phyloP scores from a whole-genome alignment of 2,329 filamentous ascomycete genomes.

The Colletotrichum chlorophyti region DNA sequence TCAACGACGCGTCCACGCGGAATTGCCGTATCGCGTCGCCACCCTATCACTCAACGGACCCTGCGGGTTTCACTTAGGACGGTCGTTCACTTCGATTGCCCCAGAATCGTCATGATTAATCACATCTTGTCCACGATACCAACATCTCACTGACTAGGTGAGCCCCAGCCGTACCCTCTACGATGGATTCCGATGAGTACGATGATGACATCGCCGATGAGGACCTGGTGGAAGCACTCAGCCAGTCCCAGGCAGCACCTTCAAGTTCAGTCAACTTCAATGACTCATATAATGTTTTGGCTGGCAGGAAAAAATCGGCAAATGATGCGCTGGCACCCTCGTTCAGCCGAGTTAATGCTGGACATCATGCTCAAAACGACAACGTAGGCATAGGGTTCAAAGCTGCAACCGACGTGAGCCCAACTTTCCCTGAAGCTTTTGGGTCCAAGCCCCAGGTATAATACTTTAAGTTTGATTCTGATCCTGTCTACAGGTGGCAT shows the following conservation, averaged over 20 bases:
- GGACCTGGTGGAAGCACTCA: constrained; percentile 67
- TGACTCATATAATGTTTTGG: not conserved
- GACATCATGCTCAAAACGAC: not conserved
- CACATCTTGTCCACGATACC: not conserved
- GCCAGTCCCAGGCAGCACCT: constrained; percentile 44
- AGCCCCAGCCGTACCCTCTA: not conserved
- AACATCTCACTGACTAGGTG: not conserved
- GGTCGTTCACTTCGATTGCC: not conserved
- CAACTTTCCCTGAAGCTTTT: not conserved
- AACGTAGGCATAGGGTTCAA: not conserved
- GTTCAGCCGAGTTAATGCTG: not conserved
- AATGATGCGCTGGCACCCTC: not conserved
- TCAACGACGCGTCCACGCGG: constrained; percentile 26
- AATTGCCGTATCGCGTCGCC: not conserved
- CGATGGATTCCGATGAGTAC: constrained; percentile 67
- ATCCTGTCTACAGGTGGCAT: not conserved
- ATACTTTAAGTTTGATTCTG: not conserved
- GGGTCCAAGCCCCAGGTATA: too few relatives aligned
- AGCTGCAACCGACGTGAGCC: constrained; percentile 1
- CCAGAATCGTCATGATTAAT: constrained; percentile 5
- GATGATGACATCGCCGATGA: constrained; percentile 71
- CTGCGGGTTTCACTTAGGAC: not conserved
- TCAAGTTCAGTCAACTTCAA: constrained; percentile 2
- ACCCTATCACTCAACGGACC: not conserved
- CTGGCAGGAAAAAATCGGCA: not conserved